Base-by-base conservation (phyloP, 1,284 basidiomycete genomes). In the Stygiomarasmius scandens region DNA sequence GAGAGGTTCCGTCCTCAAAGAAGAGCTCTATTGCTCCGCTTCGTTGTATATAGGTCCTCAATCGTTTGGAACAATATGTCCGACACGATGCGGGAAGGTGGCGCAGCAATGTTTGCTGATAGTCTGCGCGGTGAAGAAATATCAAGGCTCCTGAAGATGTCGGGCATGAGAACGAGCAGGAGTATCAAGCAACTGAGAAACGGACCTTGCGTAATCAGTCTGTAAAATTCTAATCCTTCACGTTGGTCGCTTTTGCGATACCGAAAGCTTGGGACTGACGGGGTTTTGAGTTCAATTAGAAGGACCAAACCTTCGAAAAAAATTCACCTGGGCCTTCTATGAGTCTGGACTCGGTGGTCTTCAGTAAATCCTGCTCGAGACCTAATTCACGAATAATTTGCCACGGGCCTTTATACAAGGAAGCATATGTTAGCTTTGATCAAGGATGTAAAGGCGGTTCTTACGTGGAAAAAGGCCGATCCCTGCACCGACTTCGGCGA, bases 201-300 rank as follows among this genome's bases (percentile, higher is more conserved):
- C 65, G 44, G 58, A 81, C 82, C 82, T 58, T 78, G 74, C 2
- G 78, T 79, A 43, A 79, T 67, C 25, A 82, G 64, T 27, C 71
- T 74, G 55, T 76, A 77, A 59, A 83, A 78, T 22, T 77, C 74
- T n/a, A 76, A 45, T 1, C 83, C 83, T 41, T 76, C 68, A 2
- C 69, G 62, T 52, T 77, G 75, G 64, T 85, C 81, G 57, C 82
- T 79, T 66, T 82, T 82, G 52, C 83, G 73, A 60, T 78, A 83
- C 52, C 67, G 71, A 58, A 84, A 76, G 32, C 76, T 62, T 10
- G 71, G 61, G 6, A 78, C 80, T 83, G 23, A 23, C 12, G 49
- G 23, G 53, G 59, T 23, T 52, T 53, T 53, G 58, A 61, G 32
- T 58, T 45, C n/a, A 14, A 22, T 20, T 45, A 49, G 52, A 29